Conservation (phyloP, 164 flowering plant species). For the Piper betle region DNA sequence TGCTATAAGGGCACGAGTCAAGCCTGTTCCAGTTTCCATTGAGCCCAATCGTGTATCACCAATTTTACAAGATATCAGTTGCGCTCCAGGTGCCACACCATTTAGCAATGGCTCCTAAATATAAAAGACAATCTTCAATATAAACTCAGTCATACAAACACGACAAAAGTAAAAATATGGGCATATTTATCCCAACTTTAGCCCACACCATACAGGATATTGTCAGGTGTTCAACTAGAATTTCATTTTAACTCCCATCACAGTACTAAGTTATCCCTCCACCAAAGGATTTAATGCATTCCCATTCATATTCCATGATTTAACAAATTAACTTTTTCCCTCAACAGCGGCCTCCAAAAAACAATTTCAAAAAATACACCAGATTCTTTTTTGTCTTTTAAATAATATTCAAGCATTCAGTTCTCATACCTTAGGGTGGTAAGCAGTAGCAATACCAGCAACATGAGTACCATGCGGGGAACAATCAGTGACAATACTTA, state of each 20-base stretch:
- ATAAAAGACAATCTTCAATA: neutral
- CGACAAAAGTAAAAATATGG: neutral
- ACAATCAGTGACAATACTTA: constrained; percentile 90
- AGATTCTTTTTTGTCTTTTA: no score
- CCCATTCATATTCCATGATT: no score
- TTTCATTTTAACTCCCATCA: no score
- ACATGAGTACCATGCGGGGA: constrained; percentile 99
- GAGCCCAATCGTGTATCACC: constrained; percentile 91
- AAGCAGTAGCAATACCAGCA: constrained; percentile 96
- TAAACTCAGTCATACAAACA: no score
- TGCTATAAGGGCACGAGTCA: constrained; percentile 85
- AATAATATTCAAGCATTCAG: neutral
- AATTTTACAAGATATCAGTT: constrained; percentile 87
- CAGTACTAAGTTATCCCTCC: no score
- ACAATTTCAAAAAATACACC: no score
- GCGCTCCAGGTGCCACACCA: constrained; percentile 99
- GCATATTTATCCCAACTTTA: no score
- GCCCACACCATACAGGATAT: no score
- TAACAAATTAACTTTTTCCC: no score
- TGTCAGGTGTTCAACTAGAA: no score
- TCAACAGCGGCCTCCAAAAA: no score
- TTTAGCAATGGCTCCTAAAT: constrained; percentile 84
- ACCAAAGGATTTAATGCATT: no score
- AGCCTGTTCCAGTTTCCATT: constrained; percentile 99
- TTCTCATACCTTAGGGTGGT: constrained; percentile 59